A percentile compares a stretch with the other conserved stretches of the same genome.
phyloP scores from a whole-genome alignment of 1,139 yeast genomes.

The Yamadazyma siamensis region DNA sequence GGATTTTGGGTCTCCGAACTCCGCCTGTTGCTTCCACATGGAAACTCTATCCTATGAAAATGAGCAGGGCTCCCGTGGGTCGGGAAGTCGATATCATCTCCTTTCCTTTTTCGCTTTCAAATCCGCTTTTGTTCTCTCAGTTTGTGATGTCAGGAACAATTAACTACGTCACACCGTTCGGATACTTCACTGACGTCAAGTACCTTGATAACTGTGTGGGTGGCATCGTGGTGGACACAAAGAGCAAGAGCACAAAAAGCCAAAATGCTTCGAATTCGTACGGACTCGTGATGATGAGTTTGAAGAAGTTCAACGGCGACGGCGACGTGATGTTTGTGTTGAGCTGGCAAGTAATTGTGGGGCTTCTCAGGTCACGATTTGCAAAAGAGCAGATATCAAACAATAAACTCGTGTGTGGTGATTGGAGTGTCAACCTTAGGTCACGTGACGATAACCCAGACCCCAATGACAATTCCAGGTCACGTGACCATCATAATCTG shows the following conservation, averaged over 20 bases:
- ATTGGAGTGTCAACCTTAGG: too few species aligned
- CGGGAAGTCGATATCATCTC: slow-evolving; percentile 17
- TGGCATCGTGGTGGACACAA: slow-evolving; percentile 36
- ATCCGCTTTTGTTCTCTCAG: slow-evolving; percentile 42
- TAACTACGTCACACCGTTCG: slow-evolving; percentile 23
- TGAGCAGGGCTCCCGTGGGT: slow-evolving; percentile 5
- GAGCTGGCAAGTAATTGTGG: too few species aligned
- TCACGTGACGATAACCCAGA: too few species aligned
- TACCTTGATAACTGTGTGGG: slow-evolving; percentile 69
- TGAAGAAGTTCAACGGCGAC: slow-evolving; percentile 54
- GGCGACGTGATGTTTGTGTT: slow-evolving; percentile 54
- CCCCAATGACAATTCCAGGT: too few species aligned
- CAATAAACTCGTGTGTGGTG: too few species aligned
- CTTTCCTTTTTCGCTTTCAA: slow-evolving; percentile 59
- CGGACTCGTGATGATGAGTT: slow-evolving; percentile 54
- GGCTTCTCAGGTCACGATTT: slow-evolving; percentile 15
- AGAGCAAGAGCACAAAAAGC: too few species aligned
- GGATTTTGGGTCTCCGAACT: slow-evolving; percentile 6
- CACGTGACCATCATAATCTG: too few species aligned
- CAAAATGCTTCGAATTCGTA: slow-evolving; percentile 12
- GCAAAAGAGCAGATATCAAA: too few species aligned
- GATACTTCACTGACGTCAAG: slow-evolving; percentile 49
- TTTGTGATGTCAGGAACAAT: slow-evolving; percentile 47
- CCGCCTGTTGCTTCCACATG: neutral
- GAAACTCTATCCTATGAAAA: slow-evolving; percentile 9